Conservation (phyloP, 805 yeast species). For the Yarrowia sp. region DNA sequence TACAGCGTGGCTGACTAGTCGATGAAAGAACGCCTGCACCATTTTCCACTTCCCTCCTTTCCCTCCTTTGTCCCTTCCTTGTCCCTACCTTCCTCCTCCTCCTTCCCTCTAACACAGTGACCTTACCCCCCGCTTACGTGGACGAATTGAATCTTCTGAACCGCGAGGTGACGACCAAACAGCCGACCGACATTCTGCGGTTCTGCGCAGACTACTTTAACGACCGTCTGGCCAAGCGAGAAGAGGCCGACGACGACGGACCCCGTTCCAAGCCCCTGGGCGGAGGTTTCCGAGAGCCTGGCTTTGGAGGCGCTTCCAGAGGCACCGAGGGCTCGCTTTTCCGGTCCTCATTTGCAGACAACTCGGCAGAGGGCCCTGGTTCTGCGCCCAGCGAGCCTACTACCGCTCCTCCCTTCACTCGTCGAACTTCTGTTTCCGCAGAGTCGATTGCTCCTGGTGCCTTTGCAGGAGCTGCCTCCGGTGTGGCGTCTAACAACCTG, state of each 20-base stretch:
- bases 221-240: constrained; percentile 48
- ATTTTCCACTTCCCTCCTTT: too few species aligned
- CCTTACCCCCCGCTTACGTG: constrained; percentile 41
- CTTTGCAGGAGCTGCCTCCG: constrained; percentile 26
- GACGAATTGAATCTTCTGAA: constrained; percentile 64
- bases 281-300: constrained; percentile 13
- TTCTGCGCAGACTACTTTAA: constrained; percentile 74
- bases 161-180: constrained; percentile 49
- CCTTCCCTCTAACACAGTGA: constrained; percentile 4
- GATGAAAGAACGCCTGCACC: too few species aligned
- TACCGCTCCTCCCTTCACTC: constrained; percentile 10
- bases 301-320: neutral
- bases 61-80: too few species aligned
- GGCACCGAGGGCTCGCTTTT: neutral
- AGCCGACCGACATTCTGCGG: constrained; percentile 68
- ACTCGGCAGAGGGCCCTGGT: constrained; percentile 14
- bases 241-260: constrained; percentile 18
- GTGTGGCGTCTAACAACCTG: constrained; percentile 26
- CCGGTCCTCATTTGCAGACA: neutral
- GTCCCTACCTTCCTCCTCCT: too few species aligned
- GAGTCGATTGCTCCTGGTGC: constrained; percentile 43
- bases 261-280: constrained; percentile 15
- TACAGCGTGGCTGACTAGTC: too few species aligned
- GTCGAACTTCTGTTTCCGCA: constrained; percentile 88
- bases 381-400: constrained; percentile 28